phyloP scores from a whole-genome alignment of 768 basidiomycete genomes.

The Auricularia heimuer region DNA sequence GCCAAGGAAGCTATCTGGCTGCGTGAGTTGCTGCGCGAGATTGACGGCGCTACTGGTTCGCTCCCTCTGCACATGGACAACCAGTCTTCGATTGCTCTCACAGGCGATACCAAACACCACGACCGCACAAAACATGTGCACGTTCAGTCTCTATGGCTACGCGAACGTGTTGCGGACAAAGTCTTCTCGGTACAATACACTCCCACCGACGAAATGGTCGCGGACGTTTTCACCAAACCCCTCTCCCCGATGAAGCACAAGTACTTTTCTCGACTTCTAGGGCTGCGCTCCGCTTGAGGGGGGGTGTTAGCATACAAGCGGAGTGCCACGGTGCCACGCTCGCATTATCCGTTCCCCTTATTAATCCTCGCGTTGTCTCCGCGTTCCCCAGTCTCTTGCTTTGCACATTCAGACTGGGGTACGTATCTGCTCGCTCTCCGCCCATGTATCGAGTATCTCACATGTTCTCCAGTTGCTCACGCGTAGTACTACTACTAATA shows the following conservation, averaged over 20 bases:
- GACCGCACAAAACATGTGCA: slow-evolving; percentile 15
- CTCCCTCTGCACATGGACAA: slow-evolving; percentile 11
- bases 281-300: too few relatives aligned
- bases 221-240: slow-evolving; percentile 12
- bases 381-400: too few relatives aligned
- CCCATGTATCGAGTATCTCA: too few relatives aligned
- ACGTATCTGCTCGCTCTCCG: too few relatives aligned
- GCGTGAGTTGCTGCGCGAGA: not conserved
- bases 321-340: too few relatives aligned
- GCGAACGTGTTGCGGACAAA: slow-evolving; percentile 13
- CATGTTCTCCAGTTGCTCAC: too few relatives aligned
- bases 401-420: too few relatives aligned
- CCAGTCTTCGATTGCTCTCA: slow-evolving; percentile 13
- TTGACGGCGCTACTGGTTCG: not conserved
- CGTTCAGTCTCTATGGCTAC: not conserved
- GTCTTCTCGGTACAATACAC: slow-evolving; percentile 10
- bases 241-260: not conserved
- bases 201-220: slow-evolving; percentile 8
- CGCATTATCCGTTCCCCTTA: too few relatives aligned
- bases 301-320: too few relatives aligned
- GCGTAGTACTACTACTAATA: too few relatives aligned
- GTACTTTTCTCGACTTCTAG: too few relatives aligned
- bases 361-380: too few relatives aligned
- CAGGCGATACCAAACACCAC: slow-evolving; percentile 19
- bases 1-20: slow-evolving; percentile 1